These are phyloP conservation scores for Basidiobolus meristosporus DNA, from an alignment of 371 early-diverging fungal species.

Conservation along the genomic window DNA sequence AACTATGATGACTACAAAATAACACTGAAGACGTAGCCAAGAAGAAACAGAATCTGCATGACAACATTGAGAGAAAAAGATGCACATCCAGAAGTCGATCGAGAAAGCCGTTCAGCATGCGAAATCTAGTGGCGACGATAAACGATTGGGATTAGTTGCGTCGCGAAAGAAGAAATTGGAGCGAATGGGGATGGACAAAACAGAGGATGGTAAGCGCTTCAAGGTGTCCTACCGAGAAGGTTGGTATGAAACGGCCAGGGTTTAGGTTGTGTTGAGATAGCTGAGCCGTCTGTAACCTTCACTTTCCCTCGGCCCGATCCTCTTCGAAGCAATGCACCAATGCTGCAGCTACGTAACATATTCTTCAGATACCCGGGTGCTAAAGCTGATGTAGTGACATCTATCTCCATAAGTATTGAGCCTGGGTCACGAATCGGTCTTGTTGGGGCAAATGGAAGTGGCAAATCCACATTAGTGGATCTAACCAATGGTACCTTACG, in stretches of 20 bases:
- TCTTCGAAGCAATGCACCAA: constrained; percentile 31
- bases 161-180: constrained; percentile 46
- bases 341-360: constrained; percentile 38
- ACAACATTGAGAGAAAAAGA: constrained; percentile 33
- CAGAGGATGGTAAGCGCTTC: constrained; percentile 40
- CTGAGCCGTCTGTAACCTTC: constrained; percentile 20
- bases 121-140: constrained; percentile 52
- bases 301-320: constrained; percentile 31
- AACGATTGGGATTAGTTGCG: constrained; percentile 43
- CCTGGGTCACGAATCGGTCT: constrained; percentile 36
- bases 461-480: constrained; percentile 72
- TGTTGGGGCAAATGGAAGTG: constrained; percentile 61
- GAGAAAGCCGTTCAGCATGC: constrained; percentile 43
- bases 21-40: constrained; percentile 31
- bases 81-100: constrained; percentile 34
- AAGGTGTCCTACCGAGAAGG: constrained; percentile 44
- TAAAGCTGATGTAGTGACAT: constrained; percentile 16
- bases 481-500: constrained; percentile 30
- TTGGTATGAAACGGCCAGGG: constrained; percentile 19
- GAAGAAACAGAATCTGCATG: constrained; percentile 23
- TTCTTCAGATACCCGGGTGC: constrained; percentile 24
- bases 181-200: constrained; percentile 36
- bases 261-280: constrained; percentile 32
- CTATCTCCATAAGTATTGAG: constrained; percentile 39
- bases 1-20: constrained; percentile 51